Evolutionary conservation across 345 rosid genomes (phyloP), one percentile per base, ranked within the genome.

Genomic region (Limnanthes douglasii): DNA sequence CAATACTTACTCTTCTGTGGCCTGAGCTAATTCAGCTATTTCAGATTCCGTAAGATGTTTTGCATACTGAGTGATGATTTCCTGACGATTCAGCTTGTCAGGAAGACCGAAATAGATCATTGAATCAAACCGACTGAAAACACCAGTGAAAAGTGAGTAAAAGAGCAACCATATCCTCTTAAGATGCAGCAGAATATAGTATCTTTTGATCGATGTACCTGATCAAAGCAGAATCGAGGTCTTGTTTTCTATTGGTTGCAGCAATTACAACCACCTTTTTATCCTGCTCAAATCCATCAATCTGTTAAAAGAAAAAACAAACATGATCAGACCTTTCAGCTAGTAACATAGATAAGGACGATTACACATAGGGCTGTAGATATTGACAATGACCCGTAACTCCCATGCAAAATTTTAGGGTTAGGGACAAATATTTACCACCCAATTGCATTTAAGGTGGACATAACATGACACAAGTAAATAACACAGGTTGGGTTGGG

Each of bases 231-330:
- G 96, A 85, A 62, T 85, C 96, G 43, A 90, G 93, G 56, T 85
- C 98, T 59, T 75, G 93, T 65, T 80, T 90, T 52, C 98, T 67
- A 54, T 85, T 85, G 37, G 96, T 90, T 38, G 96, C 96, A 24
- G 96, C 98, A 41, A 90, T 69, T 18, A 90, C 82, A 4, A 77
- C 80, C 31, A 78, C 94, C 50, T 80, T 80, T 53, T 80, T 77
- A 33, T 80, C 88, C 45, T 78, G 93, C 48, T 90, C 96, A 70
- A 90, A 90, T 46, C 98, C 96, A 59, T 90, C 98, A 36, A 78
- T 90, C 96, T 90, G 69, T 57, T 42, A 35, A 24, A 24, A 19
- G 18, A 50, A 26, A 18, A 27, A 50, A 31, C 32, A 50, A 31
- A 18, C 20, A 23, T 3, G 20, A 20, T 35, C 35, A 47, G n/a